These are phyloP conservation scores for Fusarium sp. DNA, from an alignment of 2,329 filamentous ascomycete genomes.

Conservation along the genomic window DNA sequence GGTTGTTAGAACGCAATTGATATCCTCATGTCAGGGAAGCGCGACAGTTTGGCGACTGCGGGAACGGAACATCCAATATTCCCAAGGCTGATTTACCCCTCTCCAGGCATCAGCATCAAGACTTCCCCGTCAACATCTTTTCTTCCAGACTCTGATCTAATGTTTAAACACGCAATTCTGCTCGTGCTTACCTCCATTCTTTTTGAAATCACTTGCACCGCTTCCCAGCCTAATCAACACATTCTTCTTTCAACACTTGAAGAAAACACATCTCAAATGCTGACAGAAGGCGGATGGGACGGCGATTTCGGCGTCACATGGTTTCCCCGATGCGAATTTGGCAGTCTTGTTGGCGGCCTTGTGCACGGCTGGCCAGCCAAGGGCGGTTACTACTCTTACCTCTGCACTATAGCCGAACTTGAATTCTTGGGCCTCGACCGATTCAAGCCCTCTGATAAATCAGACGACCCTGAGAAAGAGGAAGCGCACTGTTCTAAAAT, in stretches of 20 bases:
- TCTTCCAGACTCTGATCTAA: not conserved
- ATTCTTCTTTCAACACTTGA: not conserved
- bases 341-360: not conserved
- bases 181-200: not conserved
- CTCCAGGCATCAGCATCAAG: not conserved
- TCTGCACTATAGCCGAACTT: constrained; percentile 4
- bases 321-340: not conserved
- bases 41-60: not conserved
- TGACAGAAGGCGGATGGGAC: not conserved
- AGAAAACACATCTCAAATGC: not conserved
- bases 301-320: not conserved
- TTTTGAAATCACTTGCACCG: too few relatives aligned
- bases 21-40: too few relatives aligned
- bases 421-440: constrained; percentile 4
- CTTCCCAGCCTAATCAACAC: not conserved
- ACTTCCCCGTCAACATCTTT: too few relatives aligned
- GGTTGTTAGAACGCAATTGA: too few relatives aligned
- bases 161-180: not conserved
- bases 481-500: constrained; percentile 6
- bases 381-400: not conserved
- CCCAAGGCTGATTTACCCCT: not conserved
- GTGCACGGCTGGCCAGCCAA: constrained; percentile 5
- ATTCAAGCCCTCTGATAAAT: not conserved
- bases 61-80: not conserved
- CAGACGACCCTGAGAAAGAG: not conserved